phyloP scores from a whole-genome alignment of 306 rosid species.

The Carpinus fangiana region DNA sequence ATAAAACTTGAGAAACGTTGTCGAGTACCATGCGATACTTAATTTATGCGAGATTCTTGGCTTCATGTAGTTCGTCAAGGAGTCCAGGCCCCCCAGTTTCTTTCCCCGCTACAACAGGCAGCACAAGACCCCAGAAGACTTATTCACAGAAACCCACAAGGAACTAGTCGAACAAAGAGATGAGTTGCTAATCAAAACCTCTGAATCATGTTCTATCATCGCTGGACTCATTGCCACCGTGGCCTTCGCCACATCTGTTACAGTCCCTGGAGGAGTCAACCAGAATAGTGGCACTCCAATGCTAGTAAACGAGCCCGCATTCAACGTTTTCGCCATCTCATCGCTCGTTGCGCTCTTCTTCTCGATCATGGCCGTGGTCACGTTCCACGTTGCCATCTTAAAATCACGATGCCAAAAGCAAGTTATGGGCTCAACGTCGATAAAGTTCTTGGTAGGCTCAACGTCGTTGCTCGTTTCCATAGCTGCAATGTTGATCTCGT shows the following conservation, averaged over 20 bases:
- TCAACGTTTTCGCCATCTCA: neutral
- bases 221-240: slow-evolving; percentile 57
- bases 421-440: slow-evolving; percentile 23
- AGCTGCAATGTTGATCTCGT: slow-evolving; percentile 35
- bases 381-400: slow-evolving; percentile 19
- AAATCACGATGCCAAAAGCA: slow-evolving; percentile 31
- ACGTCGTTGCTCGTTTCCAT: slow-evolving; percentile 44
- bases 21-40: too few species aligned
- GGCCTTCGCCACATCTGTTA: slow-evolving; percentile 40
- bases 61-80: slow-evolving; percentile 45
- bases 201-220: slow-evolving; percentile 54
- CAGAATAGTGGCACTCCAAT: slow-evolving; percentile 12
- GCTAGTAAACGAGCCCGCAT: slow-evolving; percentile 16
- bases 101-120: slow-evolving; percentile 30
- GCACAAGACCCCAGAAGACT: slow-evolving; percentile 31
- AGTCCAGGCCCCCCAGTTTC: slow-evolving; percentile 32
- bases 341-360: slow-evolving; percentile 32
- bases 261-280: slow-evolving; percentile 30
- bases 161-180: slow-evolving; percentile 20
- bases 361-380: slow-evolving; percentile 27
- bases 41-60: neutral
- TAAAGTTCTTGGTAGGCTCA: slow-evolving; percentile 41
- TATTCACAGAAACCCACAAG: slow-evolving; percentile 41
- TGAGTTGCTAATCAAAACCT: slow-evolving; percentile 41
- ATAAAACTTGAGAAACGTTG: too few species aligned